Conservation (phyloP, 2,329 filamentous ascomycete species). For the Phialemoniopsis sp. region DNA sequence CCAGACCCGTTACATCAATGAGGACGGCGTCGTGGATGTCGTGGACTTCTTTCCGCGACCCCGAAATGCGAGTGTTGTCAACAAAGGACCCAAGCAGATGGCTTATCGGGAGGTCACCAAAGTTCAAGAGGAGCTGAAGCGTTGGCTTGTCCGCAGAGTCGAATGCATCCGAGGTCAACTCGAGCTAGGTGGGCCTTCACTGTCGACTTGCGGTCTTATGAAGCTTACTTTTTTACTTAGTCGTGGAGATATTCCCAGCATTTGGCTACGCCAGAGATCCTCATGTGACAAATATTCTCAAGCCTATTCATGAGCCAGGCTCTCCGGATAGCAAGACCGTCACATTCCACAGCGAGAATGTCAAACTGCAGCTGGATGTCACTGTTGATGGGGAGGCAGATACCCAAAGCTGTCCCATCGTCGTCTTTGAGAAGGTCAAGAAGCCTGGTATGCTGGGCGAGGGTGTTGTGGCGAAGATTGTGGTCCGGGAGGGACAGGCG, state of each 20-base stretch:
- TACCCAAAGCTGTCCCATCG: conserved; percentile 40
- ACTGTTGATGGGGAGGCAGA: conserved; percentile 57
- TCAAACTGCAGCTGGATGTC: conserved; percentile 64
- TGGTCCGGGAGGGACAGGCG: conserved; percentile 61
- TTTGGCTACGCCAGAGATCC: conserved; percentile 65
- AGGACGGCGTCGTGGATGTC: conserved; percentile 69
- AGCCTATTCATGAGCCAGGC: conserved; percentile 27
- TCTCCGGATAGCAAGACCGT: conserved; percentile 52
- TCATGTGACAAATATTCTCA: conserved; percentile 55
- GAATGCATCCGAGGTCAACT: conserved; percentile 68
- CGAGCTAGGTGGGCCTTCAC: conserved; percentile 44
- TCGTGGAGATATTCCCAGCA: conserved; percentile 68
- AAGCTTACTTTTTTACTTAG: conserved; percentile 18
- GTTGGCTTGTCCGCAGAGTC: conserved; percentile 66
- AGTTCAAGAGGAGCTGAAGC: conserved; percentile 61
- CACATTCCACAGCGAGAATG: conserved; percentile 54
- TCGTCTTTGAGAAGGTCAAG: conserved; percentile 51
- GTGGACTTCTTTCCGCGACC: conserved; percentile 75
- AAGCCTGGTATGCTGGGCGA: conserved; percentile 52
- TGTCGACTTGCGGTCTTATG: background rate
- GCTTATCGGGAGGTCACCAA: conserved; percentile 48
- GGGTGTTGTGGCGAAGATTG: conserved; percentile 57
- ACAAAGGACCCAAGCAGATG: conserved; percentile 40
- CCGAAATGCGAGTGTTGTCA: conserved; percentile 50
- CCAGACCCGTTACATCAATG: conserved; percentile 73